These are phyloP conservation scores for Fraxinus anomala DNA, from an alignment of 257 asterid species.

Conservation along the genomic window DNA sequence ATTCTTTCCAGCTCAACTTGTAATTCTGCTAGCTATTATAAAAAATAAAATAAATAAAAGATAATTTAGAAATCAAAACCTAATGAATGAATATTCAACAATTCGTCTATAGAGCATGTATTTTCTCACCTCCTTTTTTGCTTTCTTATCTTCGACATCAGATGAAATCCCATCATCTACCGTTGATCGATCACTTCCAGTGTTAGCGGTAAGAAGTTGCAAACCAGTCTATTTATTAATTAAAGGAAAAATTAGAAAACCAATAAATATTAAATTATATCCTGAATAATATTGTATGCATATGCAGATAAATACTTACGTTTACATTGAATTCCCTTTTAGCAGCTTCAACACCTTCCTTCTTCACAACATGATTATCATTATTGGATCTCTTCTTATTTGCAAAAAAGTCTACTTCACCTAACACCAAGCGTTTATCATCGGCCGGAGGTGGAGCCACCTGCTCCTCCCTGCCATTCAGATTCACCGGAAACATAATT, in stretches of 20 bases:
- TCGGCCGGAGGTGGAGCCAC: slow-evolving; percentile 31
- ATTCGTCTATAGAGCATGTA: neutral
- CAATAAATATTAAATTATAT: neutral
- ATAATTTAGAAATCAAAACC: neutral
- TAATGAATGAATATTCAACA: neutral
- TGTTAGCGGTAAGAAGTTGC: slow-evolving; percentile 76
- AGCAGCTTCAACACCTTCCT: slow-evolving; percentile 39
- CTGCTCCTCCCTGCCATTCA: slow-evolving; percentile 37
- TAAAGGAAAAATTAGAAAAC: neutral
- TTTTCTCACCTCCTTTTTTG: slow-evolving; percentile 60
- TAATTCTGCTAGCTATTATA: slow-evolving; percentile 53
- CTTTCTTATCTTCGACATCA: slow-evolving; percentile 48
- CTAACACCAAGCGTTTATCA: slow-evolving; percentile 36
- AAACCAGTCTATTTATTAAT: slow-evolving; percentile 73
- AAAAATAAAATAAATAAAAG: neutral
- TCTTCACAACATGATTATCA: slow-evolving; percentile 42
- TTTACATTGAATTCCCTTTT: slow-evolving; percentile 39
- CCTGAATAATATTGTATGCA: neutral
- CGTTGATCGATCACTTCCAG: slow-evolving; percentile 85
- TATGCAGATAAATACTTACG: slow-evolving; percentile 43
- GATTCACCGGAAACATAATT: slow-evolving; percentile 46
- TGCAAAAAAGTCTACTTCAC: slow-evolving; percentile 84
- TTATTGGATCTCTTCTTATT: slow-evolving; percentile 36
- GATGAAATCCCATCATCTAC: slow-evolving; percentile 67
- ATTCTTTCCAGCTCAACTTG: slow-evolving; percentile 62